Base-by-base conservation (phyloP, 352 stramenopile genomes). In the Phytophthora pinifolia region DNA sequence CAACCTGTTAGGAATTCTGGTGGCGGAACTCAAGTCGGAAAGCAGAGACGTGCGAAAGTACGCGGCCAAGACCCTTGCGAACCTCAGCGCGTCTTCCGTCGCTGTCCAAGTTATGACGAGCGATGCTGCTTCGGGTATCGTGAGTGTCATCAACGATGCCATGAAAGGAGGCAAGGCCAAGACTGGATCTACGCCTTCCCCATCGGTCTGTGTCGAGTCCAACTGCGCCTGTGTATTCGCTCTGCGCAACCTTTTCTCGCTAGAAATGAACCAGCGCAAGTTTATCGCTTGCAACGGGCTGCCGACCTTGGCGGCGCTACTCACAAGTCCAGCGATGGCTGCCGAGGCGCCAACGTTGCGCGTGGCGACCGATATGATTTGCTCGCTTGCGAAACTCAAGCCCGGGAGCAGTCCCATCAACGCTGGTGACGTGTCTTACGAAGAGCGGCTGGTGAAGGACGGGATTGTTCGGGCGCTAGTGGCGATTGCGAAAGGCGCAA, bases 211-310 rank as follows among this genome's bases (percentile, higher is more conserved):
- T 22, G 58, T 88, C n/a, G 58, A 58, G 33, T 90, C 76, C 17
- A 78, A 77, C 29, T 66, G 59, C 9, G 54, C 77, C 0, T 88
- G 83, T 30, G 81, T 93, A 4, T 82, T 89, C 30, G 54, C 76
- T n/a, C 62, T 93, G 9, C 79, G 79, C 29, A 93, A 93, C 35
- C 63, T 93, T 25, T 79, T 93, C 38, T 79, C 74, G 2, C 47
- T 76, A 5, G 50, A 57, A 13, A 38, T 46, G n/a, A 93, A 92
- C 46, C 67, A 89, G 37, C 67, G 71, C 35, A 74, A 74, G 17
- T 86, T 93, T 35, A 79, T 92, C 13, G 66, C 66, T 17, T 73
- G 65, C 38, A 75, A 83, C 43, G 81, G 83, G 5, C 62, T 93
- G 14, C 65, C 70, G 22, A 93, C 83, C 14, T 65, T 93, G 13